Percentiles rank a stretch among this genome's conserved stretches.
Conservation (phyloP, 2,329 filamentous ascomycete species). For the Diaporthe humulicola region DNA sequence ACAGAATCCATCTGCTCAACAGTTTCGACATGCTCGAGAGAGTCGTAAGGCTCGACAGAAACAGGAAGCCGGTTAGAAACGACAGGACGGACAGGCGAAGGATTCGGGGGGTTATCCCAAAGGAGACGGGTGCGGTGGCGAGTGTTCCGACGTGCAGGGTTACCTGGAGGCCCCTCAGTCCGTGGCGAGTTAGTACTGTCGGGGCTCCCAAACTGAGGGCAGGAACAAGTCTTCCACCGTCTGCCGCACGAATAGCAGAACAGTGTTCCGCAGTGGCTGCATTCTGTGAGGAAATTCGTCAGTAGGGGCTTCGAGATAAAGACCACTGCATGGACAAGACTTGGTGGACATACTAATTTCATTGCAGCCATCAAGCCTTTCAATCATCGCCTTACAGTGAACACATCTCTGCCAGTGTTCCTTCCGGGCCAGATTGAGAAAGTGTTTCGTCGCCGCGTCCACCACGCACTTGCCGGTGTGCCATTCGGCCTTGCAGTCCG, state of each 20-base stretch:
- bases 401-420: constrained; percentile 66
- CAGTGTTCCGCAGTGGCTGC: background rate
- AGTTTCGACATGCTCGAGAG: too few relatives aligned
- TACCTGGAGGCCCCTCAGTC: background rate
- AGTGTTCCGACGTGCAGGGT: too few relatives aligned
- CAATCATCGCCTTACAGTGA: constrained; percentile 61
- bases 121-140: too few relatives aligned
- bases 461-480: constrained; percentile 63
- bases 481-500: constrained; percentile 59
- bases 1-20: too few relatives aligned
- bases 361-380: constrained; percentile 63
- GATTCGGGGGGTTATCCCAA: too few relatives aligned
- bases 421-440: constrained; percentile 55
- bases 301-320: background rate
- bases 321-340: too few relatives aligned
- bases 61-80: too few relatives aligned
- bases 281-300: background rate
- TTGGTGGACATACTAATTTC: constrained; percentile 64
- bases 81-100: too few relatives aligned
- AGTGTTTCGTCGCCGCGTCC: constrained; percentile 54
- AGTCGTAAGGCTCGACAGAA: too few relatives aligned
- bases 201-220: background rate
- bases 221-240: background rate
- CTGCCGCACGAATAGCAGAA: constrained; percentile 13
- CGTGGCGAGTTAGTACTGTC: background rate